Evolutionary conservation across 1,139 yeast genomes (phyloP), one percentile per base, ranked within the genome.

Genomic region (Meyerozyma sp.): DNA sequence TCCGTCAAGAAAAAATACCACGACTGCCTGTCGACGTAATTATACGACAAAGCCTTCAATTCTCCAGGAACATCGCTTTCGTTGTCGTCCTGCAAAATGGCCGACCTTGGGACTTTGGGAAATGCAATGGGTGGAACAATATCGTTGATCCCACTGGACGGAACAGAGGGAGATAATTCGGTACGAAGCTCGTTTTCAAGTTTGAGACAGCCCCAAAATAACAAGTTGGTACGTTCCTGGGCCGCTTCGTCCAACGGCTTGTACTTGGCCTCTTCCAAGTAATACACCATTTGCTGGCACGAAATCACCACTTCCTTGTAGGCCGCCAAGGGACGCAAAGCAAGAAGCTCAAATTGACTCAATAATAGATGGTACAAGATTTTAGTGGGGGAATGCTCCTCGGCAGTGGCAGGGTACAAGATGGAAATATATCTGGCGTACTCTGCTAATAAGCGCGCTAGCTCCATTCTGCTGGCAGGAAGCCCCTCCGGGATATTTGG

Each of bases 1-100:
- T 75, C 80, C 0, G 79, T 74, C 38, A 75, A 56, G 48, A 66
- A 74, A 48, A 58, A 75, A 54, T 72, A 71, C 79, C 79, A 75
- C 18, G 75, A 62, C 42, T 68, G 62, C 44, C 68, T 70, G 44
- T 61, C 72, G 50, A 62, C 70, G 46, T 51, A 72, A 44, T 49
- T 62, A 28, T 57, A 21, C 5, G 29, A 26, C 40, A 38, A 9
- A 6, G 21, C 30, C 27, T 14, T 14, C 23, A 30, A 11, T 9
- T 13, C 21, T 28, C 14, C 20, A 10, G 21, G 11, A 4, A 27
- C 18, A 11, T 16, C n/a, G 29, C 26, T 49, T 16, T 44, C 46
- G 21, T 42, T 49, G 6, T 49, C 47, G 20, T 52, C 58, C 46
- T 49, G 53, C 6, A 56, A 46, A 9, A 60, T 45, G 5, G 36